Evolutionary conservation across 768 basidiomycete genomes (phyloP), one percentile per base, ranked within the genome.

Genomic region (Termitomyces bulborhizus): DNA sequence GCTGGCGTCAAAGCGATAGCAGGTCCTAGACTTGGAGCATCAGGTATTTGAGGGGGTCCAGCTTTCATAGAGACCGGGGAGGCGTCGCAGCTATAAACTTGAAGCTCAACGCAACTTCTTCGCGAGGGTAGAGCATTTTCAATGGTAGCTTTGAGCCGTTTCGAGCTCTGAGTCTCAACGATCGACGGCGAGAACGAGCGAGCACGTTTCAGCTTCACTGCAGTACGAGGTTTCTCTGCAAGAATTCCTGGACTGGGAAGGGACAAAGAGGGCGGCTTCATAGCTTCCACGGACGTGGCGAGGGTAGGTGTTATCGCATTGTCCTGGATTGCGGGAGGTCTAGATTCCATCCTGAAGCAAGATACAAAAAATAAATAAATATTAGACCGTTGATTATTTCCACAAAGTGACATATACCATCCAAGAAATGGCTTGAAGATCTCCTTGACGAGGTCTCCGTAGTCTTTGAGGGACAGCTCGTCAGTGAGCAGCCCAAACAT

Each of bases 401-500:
- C 4, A 9, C 2, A 29, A 15, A n/a, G 29, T 15, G 15, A 43
- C 12, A n/a, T 12, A 31, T 26, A 55, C 54, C 54, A 55, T n/a
- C n/a, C 31, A 21, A 37, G 11, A 18, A 55, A 55, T 1, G 54
- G 54, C 21, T 32, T n/a, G 9, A 55, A 55, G 3, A 49, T 49
- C 6, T 43, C 31, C 16, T 27, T 3, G 4, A 36, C 21, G 40
- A 55, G 46, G 6, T 12, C 47, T 15, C n/a, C 47, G 5, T 44
- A 50, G 1, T 44, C 54, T 13, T 27, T 26, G 26, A 36, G 37
- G 12, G 47, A 21, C 34, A 55, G 7, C 37, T 48, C 39, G 5
- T 47, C 46, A 21, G 34, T 31, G 41, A 56, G 36, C 13, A 56
- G 16, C n/a, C 44, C 55, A 26, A 56, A 56, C 55, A 51, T 56